Percentiles rank a stretch among this genome's conserved stretches.
Conservation (phyloP, 176 grass and related monocot genomes). For the sorghum (Sorghum bicolor) region DNA sequence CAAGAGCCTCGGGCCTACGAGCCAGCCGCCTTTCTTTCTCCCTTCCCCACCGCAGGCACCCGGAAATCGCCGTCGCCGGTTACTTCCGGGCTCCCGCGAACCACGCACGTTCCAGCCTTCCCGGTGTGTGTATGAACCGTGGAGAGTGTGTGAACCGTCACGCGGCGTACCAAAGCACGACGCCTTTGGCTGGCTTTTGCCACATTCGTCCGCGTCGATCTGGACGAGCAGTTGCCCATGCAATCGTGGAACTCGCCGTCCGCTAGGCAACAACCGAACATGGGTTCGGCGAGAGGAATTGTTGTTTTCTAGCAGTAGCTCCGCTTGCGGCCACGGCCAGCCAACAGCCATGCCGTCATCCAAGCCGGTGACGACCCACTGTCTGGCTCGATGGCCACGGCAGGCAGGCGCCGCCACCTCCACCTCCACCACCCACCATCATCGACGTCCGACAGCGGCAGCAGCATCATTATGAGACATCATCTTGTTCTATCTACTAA, state of each 20-base stretch:
- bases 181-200: background rate
- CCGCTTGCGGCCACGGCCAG: background rate
- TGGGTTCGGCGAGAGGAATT: background rate
- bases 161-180: background rate
- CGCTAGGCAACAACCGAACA: background rate
- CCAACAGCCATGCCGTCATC: background rate
- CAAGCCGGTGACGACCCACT: background rate
- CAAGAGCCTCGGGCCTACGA: background rate
- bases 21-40: background rate
- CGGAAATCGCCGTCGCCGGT: background rate
- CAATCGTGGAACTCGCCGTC: background rate
- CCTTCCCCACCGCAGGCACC: background rate
- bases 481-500: background rate
- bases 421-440: background rate
- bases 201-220: slow-evolving; percentile 7
- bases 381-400: background rate
- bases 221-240: slow-evolving; percentile 2
- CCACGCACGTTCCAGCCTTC: background rate
- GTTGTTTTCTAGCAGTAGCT: slow-evolving; percentile 21
- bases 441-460: background rate
- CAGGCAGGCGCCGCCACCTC: background rate
- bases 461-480: slow-evolving; percentile 1
- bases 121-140: background rate
- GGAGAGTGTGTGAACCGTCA: background rate
- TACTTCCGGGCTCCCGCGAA: background rate